A percentile compares a stretch with the other conserved stretches of the same genome.
phyloP scores from a whole-genome alignment of 2,329 filamentous ascomycete genomes.

The Nemania bipapillata region DNA sequence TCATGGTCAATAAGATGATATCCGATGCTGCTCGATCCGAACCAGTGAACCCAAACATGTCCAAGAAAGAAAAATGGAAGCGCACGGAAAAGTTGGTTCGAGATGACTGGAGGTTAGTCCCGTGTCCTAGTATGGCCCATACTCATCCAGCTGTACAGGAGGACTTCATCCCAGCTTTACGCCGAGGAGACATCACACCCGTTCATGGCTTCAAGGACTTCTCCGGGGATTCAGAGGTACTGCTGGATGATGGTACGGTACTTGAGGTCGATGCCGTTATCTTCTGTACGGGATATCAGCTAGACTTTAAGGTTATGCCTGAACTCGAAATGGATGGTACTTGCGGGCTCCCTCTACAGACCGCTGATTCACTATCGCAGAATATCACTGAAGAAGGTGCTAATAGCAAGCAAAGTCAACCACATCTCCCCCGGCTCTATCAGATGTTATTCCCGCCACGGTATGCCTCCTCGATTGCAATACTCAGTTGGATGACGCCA shows the following conservation, averaged over 20 bases:
- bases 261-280: slow-evolving; percentile 42
- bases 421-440: slow-evolving; percentile 40
- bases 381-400: neutral
- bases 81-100: slow-evolving; percentile 27
- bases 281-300: slow-evolving; percentile 42
- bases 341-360: slow-evolving; percentile 30
- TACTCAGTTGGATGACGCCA: slow-evolving; percentile 42
- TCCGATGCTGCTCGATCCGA: slow-evolving; percentile 38
- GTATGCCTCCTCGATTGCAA: slow-evolving; percentile 41
- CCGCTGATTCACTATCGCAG: slow-evolving; percentile 13
- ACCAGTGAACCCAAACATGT: slow-evolving; percentile 3
- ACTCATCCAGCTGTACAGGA: slow-evolving; percentile 41
- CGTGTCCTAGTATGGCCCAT: slow-evolving; percentile 38
- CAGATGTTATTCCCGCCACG: slow-evolving; percentile 44
- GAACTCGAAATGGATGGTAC: slow-evolving; percentile 43
- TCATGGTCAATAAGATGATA: slow-evolving; percentile 41
- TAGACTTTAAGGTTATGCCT: slow-evolving; percentile 43
- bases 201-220: slow-evolving; percentile 42
- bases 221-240: slow-evolving; percentile 29
- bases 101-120: slow-evolving; percentile 39
- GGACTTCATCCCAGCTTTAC: slow-evolving; percentile 41
- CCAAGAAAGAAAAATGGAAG: slow-evolving; percentile 25
- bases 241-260: slow-evolving; percentile 33
- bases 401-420: slow-evolving; percentile 8
- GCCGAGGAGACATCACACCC: slow-evolving; percentile 32